A percentile compares a stretch with the other conserved stretches of the same genome.
These are phyloP conservation scores for Candida incommunis DNA, from an alignment of 805 yeast species.

Conservation along the genomic window DNA sequence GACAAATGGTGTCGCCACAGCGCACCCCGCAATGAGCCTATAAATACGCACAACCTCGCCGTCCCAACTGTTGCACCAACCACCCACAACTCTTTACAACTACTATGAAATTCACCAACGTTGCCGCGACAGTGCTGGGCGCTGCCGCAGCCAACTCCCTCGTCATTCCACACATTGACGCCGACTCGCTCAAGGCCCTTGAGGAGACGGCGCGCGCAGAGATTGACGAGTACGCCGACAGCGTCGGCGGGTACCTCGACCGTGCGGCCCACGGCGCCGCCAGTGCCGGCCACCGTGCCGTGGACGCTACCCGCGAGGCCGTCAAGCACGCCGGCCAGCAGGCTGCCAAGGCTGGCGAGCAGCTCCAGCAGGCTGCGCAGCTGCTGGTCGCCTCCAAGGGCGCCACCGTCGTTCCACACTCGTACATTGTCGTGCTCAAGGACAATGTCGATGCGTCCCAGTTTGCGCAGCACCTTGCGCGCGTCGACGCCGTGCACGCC, in stretches of 20 bases:
- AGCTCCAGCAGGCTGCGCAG: conserved; percentile 22
- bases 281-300: conserved; percentile 6
- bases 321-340: conserved; percentile 1
- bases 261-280: conserved; percentile 4
- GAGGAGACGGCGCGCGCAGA: conserved; percentile 5
- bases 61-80: neutral
- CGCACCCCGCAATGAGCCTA: no score
- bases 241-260: conserved; percentile 7
- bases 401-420: conserved; percentile 19
- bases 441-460: conserved; percentile 39
- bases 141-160: conserved; percentile 34
- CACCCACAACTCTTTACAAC: neutral
- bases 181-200: conserved; percentile 27
- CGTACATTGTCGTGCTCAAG: conserved; percentile 71
- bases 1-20: neutral
- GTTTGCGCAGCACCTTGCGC: conserved; percentile 48
- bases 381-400: conserved; percentile 31
- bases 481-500: conserved; percentile 34
- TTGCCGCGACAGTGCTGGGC: conserved; percentile 14
- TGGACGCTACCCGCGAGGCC: conserved; percentile 8
- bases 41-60: neutral
- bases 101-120: conserved; percentile 12
- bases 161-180: conserved; percentile 42
- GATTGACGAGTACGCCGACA: conserved; percentile 8
- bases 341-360: conserved; percentile 6